phyloP scores from a whole-genome alignment of 1,284 basidiomycete genomes.

The Pholiota adiposa region DNA sequence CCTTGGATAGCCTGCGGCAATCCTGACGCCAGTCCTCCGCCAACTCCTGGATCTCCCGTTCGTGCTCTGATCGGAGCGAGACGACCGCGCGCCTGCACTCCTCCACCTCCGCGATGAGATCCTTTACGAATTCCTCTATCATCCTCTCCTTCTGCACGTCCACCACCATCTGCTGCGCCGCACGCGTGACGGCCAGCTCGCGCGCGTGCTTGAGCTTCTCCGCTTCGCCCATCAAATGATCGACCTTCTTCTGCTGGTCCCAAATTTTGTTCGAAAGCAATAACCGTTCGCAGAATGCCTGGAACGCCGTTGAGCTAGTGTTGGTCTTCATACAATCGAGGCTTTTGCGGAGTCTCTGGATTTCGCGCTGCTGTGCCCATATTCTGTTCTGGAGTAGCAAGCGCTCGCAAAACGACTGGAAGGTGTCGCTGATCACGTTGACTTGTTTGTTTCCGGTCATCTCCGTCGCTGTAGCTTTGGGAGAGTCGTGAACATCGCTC shows the following conservation, averaged over 20 bases:
- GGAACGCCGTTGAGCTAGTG: constrained; percentile 33
- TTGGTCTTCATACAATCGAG: constrained; percentile 27
- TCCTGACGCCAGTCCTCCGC: constrained; percentile 43
- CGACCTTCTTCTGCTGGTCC: constrained; percentile 39
- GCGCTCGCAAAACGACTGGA: constrained; percentile 44
- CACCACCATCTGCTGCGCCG: constrained; percentile 45
- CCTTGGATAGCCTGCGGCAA: constrained; percentile 33
- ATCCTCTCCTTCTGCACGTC: constrained; percentile 46
- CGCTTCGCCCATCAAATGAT: constrained; percentile 34
- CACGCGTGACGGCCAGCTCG: constrained; percentile 39
- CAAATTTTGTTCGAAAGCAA: constrained; percentile 41
- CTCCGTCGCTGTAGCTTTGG: neutral
- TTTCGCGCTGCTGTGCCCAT: constrained; percentile 44
- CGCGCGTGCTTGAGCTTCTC: constrained; percentile 37
- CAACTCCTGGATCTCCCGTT: constrained; percentile 41
- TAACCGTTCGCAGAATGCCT: constrained; percentile 41
- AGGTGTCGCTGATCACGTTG: constrained; percentile 27
- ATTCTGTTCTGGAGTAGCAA: constrained; percentile 43
- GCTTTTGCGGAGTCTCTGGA: constrained; percentile 33
- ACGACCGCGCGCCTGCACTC: constrained; percentile 35
- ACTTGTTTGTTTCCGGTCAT: neutral
- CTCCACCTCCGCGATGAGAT: constrained; percentile 40
- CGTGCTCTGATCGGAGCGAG: constrained; percentile 33
- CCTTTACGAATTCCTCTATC: constrained; percentile 46
- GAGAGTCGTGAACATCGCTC: neutral